Conservation (phyloP, 1,284 basidiomycete species). For the Puccinia triticina region DNA sequence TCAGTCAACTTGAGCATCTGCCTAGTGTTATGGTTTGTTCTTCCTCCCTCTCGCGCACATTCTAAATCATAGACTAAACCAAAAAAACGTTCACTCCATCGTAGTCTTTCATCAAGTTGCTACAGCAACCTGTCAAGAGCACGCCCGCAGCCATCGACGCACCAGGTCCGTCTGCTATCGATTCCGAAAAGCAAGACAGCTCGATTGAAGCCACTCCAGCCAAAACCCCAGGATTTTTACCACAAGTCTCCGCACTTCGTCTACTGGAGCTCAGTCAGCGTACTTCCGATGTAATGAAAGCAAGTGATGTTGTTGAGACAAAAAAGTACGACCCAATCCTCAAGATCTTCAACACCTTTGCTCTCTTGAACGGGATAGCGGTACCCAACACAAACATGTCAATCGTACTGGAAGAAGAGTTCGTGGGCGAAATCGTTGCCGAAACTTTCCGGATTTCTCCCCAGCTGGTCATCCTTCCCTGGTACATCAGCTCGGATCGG, state of each 20-base stretch:
- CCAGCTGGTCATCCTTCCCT: slow-evolving; percentile 80
- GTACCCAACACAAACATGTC: slow-evolving; percentile 68
- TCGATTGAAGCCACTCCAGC: not conserved
- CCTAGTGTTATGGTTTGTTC: slow-evolving; percentile 64
- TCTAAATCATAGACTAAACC: not conserved
- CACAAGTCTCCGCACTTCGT: slow-evolving; percentile 71
- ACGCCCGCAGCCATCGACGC: not conserved
- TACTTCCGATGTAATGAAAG: slow-evolving; percentile 80
- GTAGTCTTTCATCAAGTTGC: slow-evolving; percentile 43
- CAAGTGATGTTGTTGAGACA: slow-evolving; percentile 70
- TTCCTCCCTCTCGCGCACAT: slow-evolving; percentile 54
- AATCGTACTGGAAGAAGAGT: slow-evolving; percentile 73
- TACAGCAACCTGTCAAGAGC: slow-evolving; percentile 50
- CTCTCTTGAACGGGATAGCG: slow-evolving; percentile 71
- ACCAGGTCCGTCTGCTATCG: not conserved
- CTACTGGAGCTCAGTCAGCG: slow-evolving; percentile 86
- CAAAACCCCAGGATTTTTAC: slow-evolving; percentile 23
- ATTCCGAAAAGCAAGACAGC: not conserved
- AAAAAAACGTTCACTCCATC: not conserved
- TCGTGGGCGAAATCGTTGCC: slow-evolving; percentile 69
- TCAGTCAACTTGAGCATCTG: slow-evolving; percentile 88
- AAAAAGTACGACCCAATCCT: slow-evolving; percentile 77
- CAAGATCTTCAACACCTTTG: slow-evolving; percentile 79
- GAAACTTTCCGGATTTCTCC: slow-evolving; percentile 68
- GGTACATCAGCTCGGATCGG: slow-evolving; percentile 62